Conservation (phyloP, 1,284 basidiomycete genomes). For the Tausonia pullulans region DNA sequence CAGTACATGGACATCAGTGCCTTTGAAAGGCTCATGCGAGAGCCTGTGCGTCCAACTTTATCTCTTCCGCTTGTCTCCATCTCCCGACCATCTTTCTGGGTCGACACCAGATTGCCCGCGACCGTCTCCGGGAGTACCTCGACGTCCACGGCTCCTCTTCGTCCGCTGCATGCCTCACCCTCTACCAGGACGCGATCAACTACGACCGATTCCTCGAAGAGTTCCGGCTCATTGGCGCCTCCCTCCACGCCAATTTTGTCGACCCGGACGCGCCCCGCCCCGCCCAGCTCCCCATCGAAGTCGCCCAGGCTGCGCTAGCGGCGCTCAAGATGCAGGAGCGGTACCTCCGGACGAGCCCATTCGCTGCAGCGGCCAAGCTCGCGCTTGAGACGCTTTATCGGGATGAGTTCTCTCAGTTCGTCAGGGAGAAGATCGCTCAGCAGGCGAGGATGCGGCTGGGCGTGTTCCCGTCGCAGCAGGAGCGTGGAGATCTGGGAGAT, state of each 20-base stretch:
- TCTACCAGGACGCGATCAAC: not conserved
- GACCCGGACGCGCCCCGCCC: not conserved
- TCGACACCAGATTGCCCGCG: not conserved
- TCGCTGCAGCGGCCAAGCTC: constrained; percentile 3
- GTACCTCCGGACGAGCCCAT: not conserved
- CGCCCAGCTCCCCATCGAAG: not conserved
- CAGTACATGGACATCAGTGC: too few relatives aligned
- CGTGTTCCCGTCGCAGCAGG: constrained; percentile 14
- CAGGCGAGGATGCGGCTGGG: constrained; percentile 19
- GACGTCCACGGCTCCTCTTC: not conserved
- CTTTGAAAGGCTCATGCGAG: too few relatives aligned
- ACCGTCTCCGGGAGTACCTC: not conserved
- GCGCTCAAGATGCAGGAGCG: not conserved
- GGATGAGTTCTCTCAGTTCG: constrained; percentile 20
- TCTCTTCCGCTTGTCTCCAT: too few relatives aligned
- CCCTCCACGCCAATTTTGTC: not conserved
- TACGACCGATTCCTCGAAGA: not conserved
- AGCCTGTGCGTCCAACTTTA: too few relatives aligned
- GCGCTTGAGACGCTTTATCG: constrained; percentile 18
- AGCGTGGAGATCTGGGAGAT: constrained; percentile 21
- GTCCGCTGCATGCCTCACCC: not conserved
- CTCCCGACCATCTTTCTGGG: too few relatives aligned
- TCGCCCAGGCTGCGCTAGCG: not conserved
- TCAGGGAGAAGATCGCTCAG: constrained; percentile 20
- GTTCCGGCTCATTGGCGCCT: not conserved